These are phyloP conservation scores for Saccharomycopsis crataegensis DNA, from an alignment of 1,139 yeast genomes.

Conservation along the genomic window DNA sequence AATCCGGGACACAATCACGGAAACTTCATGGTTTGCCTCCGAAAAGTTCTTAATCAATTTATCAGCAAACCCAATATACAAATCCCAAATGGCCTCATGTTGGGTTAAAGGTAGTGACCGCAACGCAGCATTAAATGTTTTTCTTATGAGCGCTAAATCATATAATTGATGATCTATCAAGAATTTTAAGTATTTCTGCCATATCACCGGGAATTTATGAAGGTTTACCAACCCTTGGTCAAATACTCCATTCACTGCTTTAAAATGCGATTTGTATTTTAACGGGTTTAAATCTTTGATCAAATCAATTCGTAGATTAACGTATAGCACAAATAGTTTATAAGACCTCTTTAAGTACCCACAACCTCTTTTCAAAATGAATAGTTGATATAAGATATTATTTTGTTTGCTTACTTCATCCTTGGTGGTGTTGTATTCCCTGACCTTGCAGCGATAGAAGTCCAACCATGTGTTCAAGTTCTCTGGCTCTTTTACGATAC, in stretches of 20 bases:
- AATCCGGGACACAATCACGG: slow-evolving; percentile 34
- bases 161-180: slow-evolving; percentile 29
- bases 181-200: slow-evolving; percentile 49
- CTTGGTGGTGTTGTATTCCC: slow-evolving; percentile 23
- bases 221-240: slow-evolving; percentile 40
- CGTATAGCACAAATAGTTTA: slow-evolving; percentile 50
- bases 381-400: slow-evolving; percentile 30
- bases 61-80: slow-evolving; percentile 46
- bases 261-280: slow-evolving; percentile 29
- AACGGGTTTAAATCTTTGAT: slow-evolving; percentile 29
- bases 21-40: slow-evolving; percentile 29
- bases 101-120: slow-evolving; percentile 41
- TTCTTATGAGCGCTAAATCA: slow-evolving; percentile 39
- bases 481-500: slow-evolving; percentile 37
- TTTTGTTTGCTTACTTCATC: slow-evolving; percentile 1
- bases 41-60: neutral
- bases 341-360: slow-evolving; percentile 39
- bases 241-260: slow-evolving; percentile 36
- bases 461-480: slow-evolving; percentile 45
- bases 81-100: slow-evolving; percentile 57
- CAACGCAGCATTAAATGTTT: slow-evolving; percentile 47
- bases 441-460: slow-evolving; percentile 37
- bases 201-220: slow-evolving; percentile 41
- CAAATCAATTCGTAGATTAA: slow-evolving; percentile 35
- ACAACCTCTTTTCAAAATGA: slow-evolving; percentile 50